Evolutionary conservation across 108 stramenopile species (phyloP).

Genomic region (Cyclotella atomus): DNA sequence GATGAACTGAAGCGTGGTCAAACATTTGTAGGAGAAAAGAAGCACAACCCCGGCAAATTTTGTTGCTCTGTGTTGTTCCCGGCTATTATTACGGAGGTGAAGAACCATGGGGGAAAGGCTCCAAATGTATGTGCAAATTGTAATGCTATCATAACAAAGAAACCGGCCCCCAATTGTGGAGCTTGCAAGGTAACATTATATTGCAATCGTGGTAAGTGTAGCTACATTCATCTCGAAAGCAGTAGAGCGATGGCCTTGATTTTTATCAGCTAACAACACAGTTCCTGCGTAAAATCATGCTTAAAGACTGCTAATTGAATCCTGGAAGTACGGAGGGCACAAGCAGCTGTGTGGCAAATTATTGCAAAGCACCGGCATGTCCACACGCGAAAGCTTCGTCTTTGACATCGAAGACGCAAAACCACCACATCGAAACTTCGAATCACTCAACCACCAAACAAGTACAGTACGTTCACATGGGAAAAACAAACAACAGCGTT

Average conservation of each 20-base stretch:
- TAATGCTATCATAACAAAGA: not conserved
- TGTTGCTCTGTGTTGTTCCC: not conserved
- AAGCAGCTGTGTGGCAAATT: not conserved
- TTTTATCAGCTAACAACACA: no score
- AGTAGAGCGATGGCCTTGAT: no score
- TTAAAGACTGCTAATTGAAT: not conserved
- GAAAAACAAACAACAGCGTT: not conserved
- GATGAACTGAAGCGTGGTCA: not conserved
- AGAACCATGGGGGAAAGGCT: not conserved
- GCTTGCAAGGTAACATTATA: not conserved
- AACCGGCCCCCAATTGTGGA: not conserved
- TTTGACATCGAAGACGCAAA: slow-evolving; percentile 1
- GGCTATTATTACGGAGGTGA: not conserved
- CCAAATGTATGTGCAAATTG: not conserved
- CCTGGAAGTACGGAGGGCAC: not conserved
- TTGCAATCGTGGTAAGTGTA: no score
- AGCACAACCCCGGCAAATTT: not conserved
- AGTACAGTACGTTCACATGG: not conserved
- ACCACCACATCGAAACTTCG: not conserved
- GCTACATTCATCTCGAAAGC: no score
- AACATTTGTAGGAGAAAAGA: not conserved
- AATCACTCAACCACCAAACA: not conserved
- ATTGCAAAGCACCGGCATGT: not conserved
- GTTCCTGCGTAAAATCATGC: no score
- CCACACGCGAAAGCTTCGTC: not conserved